These are phyloP conservation scores for Neurospora sp. DNA, from an alignment of 2,329 filamentous ascomycete species.

Conservation along the genomic window DNA sequence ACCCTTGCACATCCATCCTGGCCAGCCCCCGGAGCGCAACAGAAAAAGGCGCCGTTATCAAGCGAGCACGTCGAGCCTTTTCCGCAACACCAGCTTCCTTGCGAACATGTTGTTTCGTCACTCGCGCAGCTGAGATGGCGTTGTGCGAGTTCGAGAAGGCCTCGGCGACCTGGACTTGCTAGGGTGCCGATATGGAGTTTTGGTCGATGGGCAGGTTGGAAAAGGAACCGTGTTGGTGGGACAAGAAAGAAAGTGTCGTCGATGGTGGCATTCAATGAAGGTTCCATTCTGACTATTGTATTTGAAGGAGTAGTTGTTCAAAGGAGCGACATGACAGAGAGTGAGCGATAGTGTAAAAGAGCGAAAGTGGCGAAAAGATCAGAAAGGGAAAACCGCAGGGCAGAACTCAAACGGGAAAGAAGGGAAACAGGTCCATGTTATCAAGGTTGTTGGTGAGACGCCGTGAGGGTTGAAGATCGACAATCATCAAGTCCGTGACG, in stretches of 20 bases:
- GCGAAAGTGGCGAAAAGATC: not conserved
- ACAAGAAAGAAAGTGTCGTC: not conserved
- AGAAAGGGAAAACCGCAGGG: not conserved
- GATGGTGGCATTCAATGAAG: not conserved
- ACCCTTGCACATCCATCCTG: conserved; percentile 8
- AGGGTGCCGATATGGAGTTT: not conserved
- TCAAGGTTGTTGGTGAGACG: not conserved
- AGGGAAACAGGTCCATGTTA: not conserved
- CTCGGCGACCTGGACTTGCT: not conserved
- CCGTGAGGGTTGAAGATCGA: not conserved
- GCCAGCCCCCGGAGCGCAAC: conserved; percentile 9
- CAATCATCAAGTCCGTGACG: not conserved
- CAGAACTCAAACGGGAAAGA: not conserved
- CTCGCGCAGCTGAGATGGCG: not conserved
- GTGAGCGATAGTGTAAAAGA: not conserved
- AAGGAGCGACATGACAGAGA: not conserved
- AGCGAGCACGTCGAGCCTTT: conserved; percentile 10
- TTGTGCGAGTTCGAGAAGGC: not conserved
- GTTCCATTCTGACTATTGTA: not conserved
- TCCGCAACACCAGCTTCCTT: conserved; percentile 14
- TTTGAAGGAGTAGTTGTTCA: not conserved
- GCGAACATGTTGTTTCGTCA: conserved; percentile 10
- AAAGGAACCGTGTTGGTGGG: conserved; percentile 3
- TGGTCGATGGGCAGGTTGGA: conserved; percentile 3
- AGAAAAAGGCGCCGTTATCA: conserved; percentile 9